Evolutionary conservation across 768 basidiomycete genomes (phyloP).

Genomic region (Leccinellum albellum): DNA sequence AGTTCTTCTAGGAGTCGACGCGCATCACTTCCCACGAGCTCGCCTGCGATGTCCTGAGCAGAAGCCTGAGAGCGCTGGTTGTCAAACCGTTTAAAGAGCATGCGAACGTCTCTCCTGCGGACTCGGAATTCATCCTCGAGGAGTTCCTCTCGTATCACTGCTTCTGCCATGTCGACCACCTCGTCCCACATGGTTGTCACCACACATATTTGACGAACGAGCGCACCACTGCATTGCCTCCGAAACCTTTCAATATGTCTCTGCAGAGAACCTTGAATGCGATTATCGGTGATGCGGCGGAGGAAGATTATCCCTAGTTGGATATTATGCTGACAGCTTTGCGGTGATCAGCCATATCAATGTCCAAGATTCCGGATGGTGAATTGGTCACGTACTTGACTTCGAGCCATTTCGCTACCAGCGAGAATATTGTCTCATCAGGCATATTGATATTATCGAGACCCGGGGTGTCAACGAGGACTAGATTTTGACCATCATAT

Average conservation of each 20-base stretch:
- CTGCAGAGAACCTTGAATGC: background rate
- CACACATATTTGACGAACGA: constrained; percentile 1
- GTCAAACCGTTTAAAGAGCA: constrained; percentile 5
- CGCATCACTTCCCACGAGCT: background rate
- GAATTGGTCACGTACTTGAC: background rate
- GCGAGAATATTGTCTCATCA: background rate
- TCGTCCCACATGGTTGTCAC: constrained; percentile 12
- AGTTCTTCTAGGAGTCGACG: constrained; percentile 1
- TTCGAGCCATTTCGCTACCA: background rate
- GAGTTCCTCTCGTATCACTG: background rate
- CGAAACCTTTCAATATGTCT: constrained; percentile 1
- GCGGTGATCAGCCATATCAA: background rate
- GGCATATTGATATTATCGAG: background rate
- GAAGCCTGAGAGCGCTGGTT: constrained; percentile 1
- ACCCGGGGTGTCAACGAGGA: constrained; percentile 7
- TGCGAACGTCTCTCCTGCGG: background rate
- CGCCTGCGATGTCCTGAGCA: background rate
- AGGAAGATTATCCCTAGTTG: constrained; percentile 4
- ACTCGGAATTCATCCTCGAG: background rate
- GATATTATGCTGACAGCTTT: background rate
- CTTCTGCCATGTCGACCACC: background rate
- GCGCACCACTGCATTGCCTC: background rate
- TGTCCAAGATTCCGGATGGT: background rate
- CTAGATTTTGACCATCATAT: background rate
- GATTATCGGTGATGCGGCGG: constrained; percentile 8